Evolutionary conservation across 495 filamentous ascomycete species (phyloP), one percentile per base, ranked within the genome.

Genomic region (Lepraria neglecta): DNA sequence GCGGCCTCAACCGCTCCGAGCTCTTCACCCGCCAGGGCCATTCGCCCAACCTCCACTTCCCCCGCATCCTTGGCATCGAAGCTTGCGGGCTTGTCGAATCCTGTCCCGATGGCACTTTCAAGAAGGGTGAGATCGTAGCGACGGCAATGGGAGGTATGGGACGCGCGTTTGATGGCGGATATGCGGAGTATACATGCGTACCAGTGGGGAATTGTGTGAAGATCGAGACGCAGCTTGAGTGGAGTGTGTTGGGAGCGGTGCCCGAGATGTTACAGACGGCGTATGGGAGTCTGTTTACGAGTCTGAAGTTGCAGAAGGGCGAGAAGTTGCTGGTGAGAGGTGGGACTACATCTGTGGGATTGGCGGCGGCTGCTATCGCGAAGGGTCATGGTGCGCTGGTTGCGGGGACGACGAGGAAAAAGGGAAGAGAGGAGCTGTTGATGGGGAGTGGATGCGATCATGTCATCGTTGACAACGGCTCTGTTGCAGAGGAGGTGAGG

Each of bases 221-320:
- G 21, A 52, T 82, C 10, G 65, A 74, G 44, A 71, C 70, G 27
- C 62, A 62, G 19, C 43, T 79, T 19, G 59, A 63, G 9, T 80
- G 80, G 75, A 74, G 72, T 50, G 66, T 72, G 3, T 58, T 83
- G 0, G 81, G 78, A 15, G 78, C 77, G 0, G 64, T 81, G 47
- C 80, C 79, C 2, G 80, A 82, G 69, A 82, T 82, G 78, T 42
- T 82, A 59, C 79, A 81, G 69, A 82, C 80, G 24, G 76, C 80
- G 5, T 82, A 75, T 65, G 80, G 80, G 6, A 68, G 71, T 9
- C 53, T 83, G 38, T 70, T 75, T 15, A 68, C 62, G 40, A 61
- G 68, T 19, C 64, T 82, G 38, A 60, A 71, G 33, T 43, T 82
- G 15, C 47, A 74, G 54, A 66, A 69, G 30, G 76, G 75, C 0